Evolutionary conservation across 1,284 basidiomycete genomes (phyloP), one percentile per base, ranked within the genome.

Genomic region (Cutaneotrichosporon daszewskae): DNA sequence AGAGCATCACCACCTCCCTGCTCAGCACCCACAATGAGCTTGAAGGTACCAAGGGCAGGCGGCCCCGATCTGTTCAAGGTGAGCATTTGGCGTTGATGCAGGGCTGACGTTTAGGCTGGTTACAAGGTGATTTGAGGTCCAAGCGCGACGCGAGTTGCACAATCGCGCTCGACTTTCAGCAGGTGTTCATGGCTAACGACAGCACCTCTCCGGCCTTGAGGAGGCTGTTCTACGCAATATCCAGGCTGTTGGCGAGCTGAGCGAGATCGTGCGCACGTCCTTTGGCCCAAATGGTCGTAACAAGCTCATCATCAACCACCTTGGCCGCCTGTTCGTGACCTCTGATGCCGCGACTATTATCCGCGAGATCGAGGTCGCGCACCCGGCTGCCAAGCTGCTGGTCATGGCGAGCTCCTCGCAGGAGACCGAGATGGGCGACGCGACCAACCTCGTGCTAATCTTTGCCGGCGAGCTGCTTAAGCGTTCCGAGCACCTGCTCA

Each of bases 321-420:
- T 99, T 33, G 91, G 91, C 45, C 80, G 83, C 64, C 77, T 97
- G 37, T 98, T 98, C 72, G 92, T 98, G 47, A 99, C 95, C 23
- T 95, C 89, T 37, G 95, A 99, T 79, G 94, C 95, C 8, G 95
- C 95, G 10, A 98, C 95, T 46, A 98, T 99, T 73, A 92, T 98
- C 66, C 81, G 87, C 54, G 95, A 99, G 74, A 83, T 97, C 68
- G 95, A 98, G 68, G 90, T 99, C 38, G 89, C 97, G 22, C 95
- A 98, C 71, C 95, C 95, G 0, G 94, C 94, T 5, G 95, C 91
- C 23, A 98, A 97, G 72, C 76, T 98, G 10, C 76, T 99, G 12
- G 94, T 98, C 24, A 95, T 97, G 88, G 91, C 92, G 16, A 89
- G 87, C 31, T 90, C 96, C 64, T 87, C 94, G 25, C 95, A 99